Conservation (phyloP, 306 rosid species). For the Castanea sativa region DNA sequence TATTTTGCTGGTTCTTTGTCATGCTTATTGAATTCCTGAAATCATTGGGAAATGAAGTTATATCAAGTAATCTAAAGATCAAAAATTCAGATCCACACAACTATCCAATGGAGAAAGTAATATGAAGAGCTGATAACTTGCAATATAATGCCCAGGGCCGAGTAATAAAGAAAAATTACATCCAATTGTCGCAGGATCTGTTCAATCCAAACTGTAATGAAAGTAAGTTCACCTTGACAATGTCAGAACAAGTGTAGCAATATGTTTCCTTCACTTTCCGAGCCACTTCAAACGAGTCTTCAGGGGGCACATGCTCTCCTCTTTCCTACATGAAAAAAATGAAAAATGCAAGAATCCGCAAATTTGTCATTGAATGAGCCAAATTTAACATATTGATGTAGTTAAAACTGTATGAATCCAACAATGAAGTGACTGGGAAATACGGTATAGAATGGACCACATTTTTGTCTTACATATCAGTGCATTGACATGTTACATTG, state of each 20-base stretch:
- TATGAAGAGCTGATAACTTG: conserved; percentile 7
- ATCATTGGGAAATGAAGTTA: conserved; percentile 26
- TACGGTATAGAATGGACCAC: background rate
- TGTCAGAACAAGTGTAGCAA: conserved; percentile 97
- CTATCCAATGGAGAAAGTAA: background rate
- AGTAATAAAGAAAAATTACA: conserved; percentile 14
- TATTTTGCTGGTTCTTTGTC: conserved; percentile 94
- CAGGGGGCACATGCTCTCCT: conserved; percentile 98
- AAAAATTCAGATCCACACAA: conserved; percentile 2
- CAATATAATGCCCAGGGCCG: conserved; percentile 12
- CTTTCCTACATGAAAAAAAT: conserved; percentile 71
- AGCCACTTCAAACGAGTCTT: conserved; percentile 96
- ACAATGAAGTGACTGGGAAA: background rate
- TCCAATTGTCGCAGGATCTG: conserved; percentile 9
- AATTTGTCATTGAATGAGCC: conserved; percentile 18
- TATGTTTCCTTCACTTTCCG: conserved; percentile 93
- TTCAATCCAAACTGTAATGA: conserved; percentile 6
- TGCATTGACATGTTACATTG: background rate
- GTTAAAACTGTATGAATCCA: background rate
- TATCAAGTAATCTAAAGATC: conserved; percentile 17
- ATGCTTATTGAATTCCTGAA: conserved; percentile 92
- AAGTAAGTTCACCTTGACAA: conserved; percentile 66
- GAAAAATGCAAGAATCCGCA: conserved; percentile 26
- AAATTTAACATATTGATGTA: conserved; percentile 1
- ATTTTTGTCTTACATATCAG: background rate